These are phyloP conservation scores for Kodamaea leandrae DNA, from an alignment of 805 yeast species.

Conservation along the genomic window DNA sequence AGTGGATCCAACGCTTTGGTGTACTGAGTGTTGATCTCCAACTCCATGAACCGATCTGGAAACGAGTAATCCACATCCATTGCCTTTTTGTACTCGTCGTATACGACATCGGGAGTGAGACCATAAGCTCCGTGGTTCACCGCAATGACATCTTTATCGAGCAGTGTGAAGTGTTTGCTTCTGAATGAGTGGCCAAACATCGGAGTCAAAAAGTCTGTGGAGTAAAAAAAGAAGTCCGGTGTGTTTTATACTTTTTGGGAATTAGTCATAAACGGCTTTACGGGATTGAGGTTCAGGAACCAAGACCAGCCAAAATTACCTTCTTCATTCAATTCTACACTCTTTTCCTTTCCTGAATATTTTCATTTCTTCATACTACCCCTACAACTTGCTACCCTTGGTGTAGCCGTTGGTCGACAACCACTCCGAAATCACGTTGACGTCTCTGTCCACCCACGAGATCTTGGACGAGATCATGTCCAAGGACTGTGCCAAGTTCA, in stretches of 20 bases:
- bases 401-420: slow-evolving; percentile 38
- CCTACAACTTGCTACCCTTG: slow-evolving; percentile 7
- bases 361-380: not conserved
- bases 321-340: too few species aligned
- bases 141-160: slow-evolving; percentile 40
- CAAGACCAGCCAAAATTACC: too few species aligned
- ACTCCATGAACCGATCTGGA: slow-evolving; percentile 47
- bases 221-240: too few species aligned
- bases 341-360: too few species aligned
- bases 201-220: too few species aligned
- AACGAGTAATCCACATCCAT: slow-evolving; percentile 25
- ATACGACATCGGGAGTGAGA: slow-evolving; percentile 47
- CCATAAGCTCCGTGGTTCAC: slow-evolving; percentile 71
- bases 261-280: too few species aligned
- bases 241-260: too few species aligned
- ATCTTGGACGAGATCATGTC: slow-evolving; percentile 57
- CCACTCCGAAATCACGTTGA: slow-evolving; percentile 46
- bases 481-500: slow-evolving; percentile 61
- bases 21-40: slow-evolving; percentile 27
- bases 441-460: slow-evolving; percentile 59
- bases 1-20: slow-evolving; percentile 34
- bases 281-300: too few species aligned
- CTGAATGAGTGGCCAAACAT: slow-evolving; percentile 27
- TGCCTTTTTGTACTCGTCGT: slow-evolving; percentile 31
- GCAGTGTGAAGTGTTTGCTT: slow-evolving; percentile 42